A percentile compares a stretch with the other conserved stretches of the same genome.
Conservation (phyloP, 2,329 filamentous ascomycete species). For the Chaetomium globosum region DNA sequence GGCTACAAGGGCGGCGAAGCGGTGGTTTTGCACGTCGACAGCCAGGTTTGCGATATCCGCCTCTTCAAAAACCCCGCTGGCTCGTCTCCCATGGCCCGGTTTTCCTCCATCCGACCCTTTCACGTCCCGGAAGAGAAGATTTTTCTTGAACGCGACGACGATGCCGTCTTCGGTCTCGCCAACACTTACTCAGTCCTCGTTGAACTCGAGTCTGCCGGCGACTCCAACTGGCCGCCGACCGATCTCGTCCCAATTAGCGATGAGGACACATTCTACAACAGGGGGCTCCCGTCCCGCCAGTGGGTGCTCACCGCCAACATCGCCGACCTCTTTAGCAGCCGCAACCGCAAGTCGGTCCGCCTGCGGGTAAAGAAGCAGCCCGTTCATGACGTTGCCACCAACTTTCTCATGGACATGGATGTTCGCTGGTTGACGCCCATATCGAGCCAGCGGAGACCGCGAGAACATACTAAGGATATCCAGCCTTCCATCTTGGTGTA, state of each 20-base stretch:
- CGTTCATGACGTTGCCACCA: conserved; percentile 42
- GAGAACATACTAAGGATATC: conserved; percentile 46
- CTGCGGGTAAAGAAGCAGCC: conserved; percentile 44
- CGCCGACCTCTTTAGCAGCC: conserved; percentile 46
- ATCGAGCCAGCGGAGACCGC: conserved; percentile 39
- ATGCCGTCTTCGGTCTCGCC: conserved; percentile 52
- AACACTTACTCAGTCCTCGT: conserved; percentile 55
- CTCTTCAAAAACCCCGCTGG: conserved; percentile 53
- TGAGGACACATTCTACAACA: conserved; percentile 36
- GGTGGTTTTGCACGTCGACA: conserved; percentile 56
- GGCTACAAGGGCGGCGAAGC: conserved; percentile 43
- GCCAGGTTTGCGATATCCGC: conserved; percentile 56
- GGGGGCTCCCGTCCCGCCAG: conserved; percentile 37
- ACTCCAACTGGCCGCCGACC: conserved; percentile 56
- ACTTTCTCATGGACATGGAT: conserved; percentile 55
- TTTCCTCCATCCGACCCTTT: conserved; percentile 55
- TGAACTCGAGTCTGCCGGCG: conserved; percentile 56
- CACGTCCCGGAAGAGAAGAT: conserved; percentile 57
- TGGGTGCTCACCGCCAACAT: conserved; percentile 50
- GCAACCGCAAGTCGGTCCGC: conserved; percentile 40
- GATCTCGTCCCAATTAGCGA: conserved; percentile 43
- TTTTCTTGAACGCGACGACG: conserved; percentile 52
- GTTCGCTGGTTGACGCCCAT: conserved; percentile 52
- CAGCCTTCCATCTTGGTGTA: conserved; percentile 50
- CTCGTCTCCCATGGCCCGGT: conserved; percentile 49